Base-by-base conservation (phyloP, 768 basidiomycete species). In the Boletus rufocinnamomeus region DNA sequence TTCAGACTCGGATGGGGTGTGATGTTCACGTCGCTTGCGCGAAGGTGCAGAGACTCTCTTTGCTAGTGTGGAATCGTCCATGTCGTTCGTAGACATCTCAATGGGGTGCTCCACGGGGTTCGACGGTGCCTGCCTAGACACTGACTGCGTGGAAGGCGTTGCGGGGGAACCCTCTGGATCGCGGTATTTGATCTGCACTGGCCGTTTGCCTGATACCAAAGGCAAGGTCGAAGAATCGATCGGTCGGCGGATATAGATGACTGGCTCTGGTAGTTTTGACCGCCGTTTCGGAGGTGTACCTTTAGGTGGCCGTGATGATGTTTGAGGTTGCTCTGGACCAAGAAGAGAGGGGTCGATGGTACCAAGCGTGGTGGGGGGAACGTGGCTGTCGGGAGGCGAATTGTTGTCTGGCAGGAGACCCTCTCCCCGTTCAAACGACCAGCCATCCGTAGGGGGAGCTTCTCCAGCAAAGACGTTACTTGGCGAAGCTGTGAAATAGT, bases 321-420 rank as follows among this genome's bases (percentile, higher is more conserved):
- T 14, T 34, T 38, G 50, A 34, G 52, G 48, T 53, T 61, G 58
- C 34, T 54, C 63, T 19, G 50, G 54, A 28, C 66, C 64, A 16
- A 73, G 69, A 30, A 73, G 62, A 17, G 72, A 73, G 3, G 73
- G 72, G 52, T 73, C 60, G n/a, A 73, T 73, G 6, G 72, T 72
- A 23, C 63, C 62, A 10, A 28, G 44, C 38, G 38, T 23, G 11
- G 38, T 21, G 16, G 61, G 21, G 13, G 46, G 40, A 21, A 38
- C 25, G 3, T 35, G 38, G 37, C 52, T 16, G n/a, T n/a, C 8
- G 21, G 59, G 41, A 51, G 52, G 45, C 2, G 54, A n/a, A 27
- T 37, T 10, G 16, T 51, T 34, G 14, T 55, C 50, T 17, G 40
- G 52, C 3, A 46, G 28, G 1, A 51, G 14, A 38, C 7, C 19